A percentile compares a stretch with the other conserved stretches of the same genome.
Evolutionary conservation across 106 monocot species (phyloP).

Genomic region (Acanthochlamys bracteata): DNA sequence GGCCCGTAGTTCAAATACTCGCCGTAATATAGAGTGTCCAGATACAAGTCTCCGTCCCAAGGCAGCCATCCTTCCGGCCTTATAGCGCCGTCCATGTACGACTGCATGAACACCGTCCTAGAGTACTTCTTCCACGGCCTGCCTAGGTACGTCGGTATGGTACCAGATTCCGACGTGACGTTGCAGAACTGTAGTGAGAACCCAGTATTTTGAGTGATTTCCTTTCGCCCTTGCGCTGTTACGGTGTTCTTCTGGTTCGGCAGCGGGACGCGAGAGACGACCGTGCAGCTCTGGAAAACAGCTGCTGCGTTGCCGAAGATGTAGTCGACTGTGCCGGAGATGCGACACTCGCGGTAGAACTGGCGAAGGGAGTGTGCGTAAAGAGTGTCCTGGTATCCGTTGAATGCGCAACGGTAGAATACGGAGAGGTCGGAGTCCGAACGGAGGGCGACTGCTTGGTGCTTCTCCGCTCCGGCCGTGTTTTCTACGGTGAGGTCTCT

Average conservation of each 20-base stretch:
- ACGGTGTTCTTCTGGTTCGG: constrained; percentile 70
- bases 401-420: constrained; percentile 44
- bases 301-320: constrained; percentile 81
- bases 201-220: constrained; percentile 68
- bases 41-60: constrained; percentile 52
- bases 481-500: constrained; percentile 75
- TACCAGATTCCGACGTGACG: constrained; percentile 27
- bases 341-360: constrained; percentile 72
- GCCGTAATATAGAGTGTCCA: constrained; percentile 57
- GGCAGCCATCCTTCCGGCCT: constrained; percentile 56
- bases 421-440: constrained; percentile 73
- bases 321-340: constrained; percentile 71
- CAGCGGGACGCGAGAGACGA: constrained; percentile 44
- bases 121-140: constrained; percentile 84
- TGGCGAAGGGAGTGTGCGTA: constrained; percentile 82
- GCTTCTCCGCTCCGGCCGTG: constrained; percentile 72
- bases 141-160: constrained; percentile 43
- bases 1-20: constrained; percentile 74
- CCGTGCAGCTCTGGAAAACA: constrained; percentile 56
- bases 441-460: constrained; percentile 83
- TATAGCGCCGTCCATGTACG: constrained; percentile 29
- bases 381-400: constrained; percentile 78
- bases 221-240: constrained; percentile 74
- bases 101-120: constrained; percentile 60
- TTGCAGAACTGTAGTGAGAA: constrained; percentile 72